Base-by-base conservation (phyloP, 805 yeast species). In the Suhomyces xylopsoci region DNA sequence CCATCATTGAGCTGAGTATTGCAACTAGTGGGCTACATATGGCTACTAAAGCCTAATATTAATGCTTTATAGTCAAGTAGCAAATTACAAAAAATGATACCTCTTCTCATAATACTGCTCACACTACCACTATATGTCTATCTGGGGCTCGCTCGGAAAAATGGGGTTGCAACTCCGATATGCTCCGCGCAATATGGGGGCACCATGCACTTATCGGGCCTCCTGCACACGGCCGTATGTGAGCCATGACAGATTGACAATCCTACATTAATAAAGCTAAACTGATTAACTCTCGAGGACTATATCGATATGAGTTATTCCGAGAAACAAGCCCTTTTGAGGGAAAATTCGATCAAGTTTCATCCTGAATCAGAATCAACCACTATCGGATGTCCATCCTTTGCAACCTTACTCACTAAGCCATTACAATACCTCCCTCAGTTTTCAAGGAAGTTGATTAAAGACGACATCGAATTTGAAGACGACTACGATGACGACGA, bases 401-500 rank as follows among this genome's bases (percentile, higher is more conserved):
- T 66, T 34, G 52, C 55, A 5, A 46, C 58, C 1, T 55, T 66
- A 10, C 48, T 67, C 7, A 47, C 64, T 5, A 55, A 54, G 7
- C 66, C 70, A 14, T 62, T 68, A 52, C 62, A 59, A 50, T 66
- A 69, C 48, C 49, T 68, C 22, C 67, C 73, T 5, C 51, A 30
- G 10, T 41, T 57, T 4, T 34, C 55, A 10, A 54, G 48, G 20
- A 41, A 25, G 32, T 43, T 32, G 7, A 9, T 19, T 7, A 47
- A 42, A 2, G 44, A 53, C 14, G 19, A 40, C 14, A 19, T 38
- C 8, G 26, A 30, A 25, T 51, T 57, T 12, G 55, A 47, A 17
- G 60, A 57, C 8, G 62, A 58, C 17, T 51, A 56, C 26, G 50
- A 57, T 0, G 65, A 60, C 41, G 67, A 61, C 26, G 57, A 55